Base-by-base conservation (phyloP, 345 rosid species). In the Aethionema arabicum region DNA sequence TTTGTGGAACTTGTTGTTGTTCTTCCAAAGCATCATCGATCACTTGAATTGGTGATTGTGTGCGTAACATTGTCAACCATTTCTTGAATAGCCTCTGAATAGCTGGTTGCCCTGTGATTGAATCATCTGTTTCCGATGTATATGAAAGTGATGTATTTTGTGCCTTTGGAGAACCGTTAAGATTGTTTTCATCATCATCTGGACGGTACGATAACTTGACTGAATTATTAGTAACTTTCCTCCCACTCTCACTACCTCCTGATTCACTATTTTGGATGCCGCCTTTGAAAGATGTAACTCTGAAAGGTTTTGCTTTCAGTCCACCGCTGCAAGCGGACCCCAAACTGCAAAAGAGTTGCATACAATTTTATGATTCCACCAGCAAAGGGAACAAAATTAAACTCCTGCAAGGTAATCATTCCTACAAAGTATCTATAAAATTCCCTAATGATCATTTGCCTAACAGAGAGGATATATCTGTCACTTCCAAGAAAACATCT, bases 221-320 rank as follows among this genome's bases (percentile, higher is more conserved):
- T 46, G 89, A 84, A 41, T 69, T 82, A 49, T 79, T 80, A 33
- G 81, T 38, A 73, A 69, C 74, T 72, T 77, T 83, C 61, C 79
- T 79, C 52, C 83, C 85, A 68, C 70, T 69, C 41, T 75, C 75
- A 38, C 83, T 74, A 56, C 77, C 77, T 45, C 80, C 78, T 33
- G 84, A 67, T 66, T 83, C 88, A 44, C 82, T 78, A 72, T 74
- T 84, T 69, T 71, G 81, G 21, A 77, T 77, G 71, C 69, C 79
- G 32, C 96, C 88, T 82, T 88, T 86, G 49, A 91, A 91, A 30
- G 95, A 82, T 31, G 88, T 83, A 70, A 91, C 73, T 74, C 78
- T 83, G 37, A 83, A 72, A 56, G 80, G 61, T 65, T 77, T 86
- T 46, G 75, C 76, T 73, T 68, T 82, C 56, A 77, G 63, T 67